Conservation (phyloP, 176 grass and related monocot genomes). For the Panicum miliaceum region DNA sequence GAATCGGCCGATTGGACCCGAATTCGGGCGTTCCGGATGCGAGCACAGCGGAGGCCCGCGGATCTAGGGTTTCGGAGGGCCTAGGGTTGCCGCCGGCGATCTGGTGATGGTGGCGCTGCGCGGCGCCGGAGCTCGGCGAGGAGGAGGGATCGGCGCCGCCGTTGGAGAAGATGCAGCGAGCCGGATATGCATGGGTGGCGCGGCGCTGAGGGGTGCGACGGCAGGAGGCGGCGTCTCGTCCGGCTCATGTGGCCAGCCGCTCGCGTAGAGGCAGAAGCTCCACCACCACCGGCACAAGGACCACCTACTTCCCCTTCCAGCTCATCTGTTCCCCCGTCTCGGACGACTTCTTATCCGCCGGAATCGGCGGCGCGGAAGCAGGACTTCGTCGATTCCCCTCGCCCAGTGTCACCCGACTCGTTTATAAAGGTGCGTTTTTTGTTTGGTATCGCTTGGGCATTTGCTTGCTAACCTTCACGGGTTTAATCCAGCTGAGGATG, state of each 20-base stretch:
- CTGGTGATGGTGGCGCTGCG: constrained; percentile 62
- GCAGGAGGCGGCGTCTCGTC: constrained; percentile 48
- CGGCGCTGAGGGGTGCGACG: constrained; percentile 56
- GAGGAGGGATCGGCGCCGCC: constrained; percentile 52
- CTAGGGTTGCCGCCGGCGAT: constrained; percentile 41
- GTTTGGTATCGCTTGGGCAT: constrained; percentile 14
- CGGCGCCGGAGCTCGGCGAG: constrained; percentile 40
- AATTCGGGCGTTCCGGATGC: constrained; percentile 44
- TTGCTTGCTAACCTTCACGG: not conserved
- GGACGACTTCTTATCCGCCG: constrained; percentile 3
- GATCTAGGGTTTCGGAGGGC: constrained; percentile 67
- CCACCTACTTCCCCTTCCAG: constrained; percentile 29
- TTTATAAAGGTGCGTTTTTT: constrained; percentile 72
- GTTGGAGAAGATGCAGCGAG: constrained; percentile 66
- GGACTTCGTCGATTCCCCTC: constrained; percentile 39
- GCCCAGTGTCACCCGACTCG: constrained; percentile 34
- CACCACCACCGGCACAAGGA: constrained; percentile 49
- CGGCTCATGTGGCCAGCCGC: constrained; percentile 83
- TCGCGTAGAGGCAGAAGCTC: constrained; percentile 63
- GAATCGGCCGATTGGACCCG: not conserved
- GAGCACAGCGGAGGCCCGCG: constrained; percentile 27
- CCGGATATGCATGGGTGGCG: constrained; percentile 80
- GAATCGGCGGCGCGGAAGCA: constrained; percentile 21
- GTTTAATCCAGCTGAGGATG: not conserved
- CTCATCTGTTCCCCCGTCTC: constrained; percentile 1